Conservation (phyloP, 2,329 filamentous ascomycete genomes). For the Calonectria leucothoes region DNA sequence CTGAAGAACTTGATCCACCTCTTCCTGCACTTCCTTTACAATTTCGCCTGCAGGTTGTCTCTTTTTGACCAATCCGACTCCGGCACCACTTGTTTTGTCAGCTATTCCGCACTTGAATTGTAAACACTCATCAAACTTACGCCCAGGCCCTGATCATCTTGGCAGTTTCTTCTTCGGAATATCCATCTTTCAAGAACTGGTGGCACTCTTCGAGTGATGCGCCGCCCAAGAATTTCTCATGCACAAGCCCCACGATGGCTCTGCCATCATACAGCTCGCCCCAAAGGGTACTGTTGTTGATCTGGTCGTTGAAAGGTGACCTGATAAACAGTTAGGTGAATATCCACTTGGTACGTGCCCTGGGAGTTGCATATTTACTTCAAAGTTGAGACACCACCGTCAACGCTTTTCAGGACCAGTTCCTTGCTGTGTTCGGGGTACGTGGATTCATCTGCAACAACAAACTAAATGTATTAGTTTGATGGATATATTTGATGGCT, state of each 20-base stretch:
- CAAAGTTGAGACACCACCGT: constrained; percentile 58
- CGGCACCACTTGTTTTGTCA: constrained; percentile 51
- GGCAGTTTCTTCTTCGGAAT: constrained; percentile 46
- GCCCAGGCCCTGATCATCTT: constrained; percentile 52
- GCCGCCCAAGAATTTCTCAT: constrained; percentile 53
- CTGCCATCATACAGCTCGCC: constrained; percentile 57
- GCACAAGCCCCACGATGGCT: constrained; percentile 53
- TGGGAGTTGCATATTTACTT: constrained; percentile 48
- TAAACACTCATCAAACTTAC: constrained; percentile 43
- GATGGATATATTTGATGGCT: too few species aligned
- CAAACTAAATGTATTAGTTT: constrained; percentile 51
- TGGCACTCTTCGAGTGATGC: constrained; percentile 56
- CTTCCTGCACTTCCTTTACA: constrained; percentile 54
- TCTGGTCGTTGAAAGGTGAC: constrained; percentile 56
- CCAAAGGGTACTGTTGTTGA: constrained; percentile 54
- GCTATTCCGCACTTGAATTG: not conserved
- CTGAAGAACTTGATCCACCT: constrained; percentile 49
- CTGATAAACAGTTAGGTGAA: constrained; percentile 10
- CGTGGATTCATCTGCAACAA: constrained; percentile 56
- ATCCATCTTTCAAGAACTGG: constrained; percentile 51
- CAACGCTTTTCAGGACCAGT: constrained; percentile 52
- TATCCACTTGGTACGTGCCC: not conserved
- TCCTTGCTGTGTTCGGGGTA: constrained; percentile 55
- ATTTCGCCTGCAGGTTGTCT: constrained; percentile 55
- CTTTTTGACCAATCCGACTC: constrained; percentile 58